phyloP scores from a whole-genome alignment of 306 rosid genomes.

The Styphnolobium japonicum region DNA sequence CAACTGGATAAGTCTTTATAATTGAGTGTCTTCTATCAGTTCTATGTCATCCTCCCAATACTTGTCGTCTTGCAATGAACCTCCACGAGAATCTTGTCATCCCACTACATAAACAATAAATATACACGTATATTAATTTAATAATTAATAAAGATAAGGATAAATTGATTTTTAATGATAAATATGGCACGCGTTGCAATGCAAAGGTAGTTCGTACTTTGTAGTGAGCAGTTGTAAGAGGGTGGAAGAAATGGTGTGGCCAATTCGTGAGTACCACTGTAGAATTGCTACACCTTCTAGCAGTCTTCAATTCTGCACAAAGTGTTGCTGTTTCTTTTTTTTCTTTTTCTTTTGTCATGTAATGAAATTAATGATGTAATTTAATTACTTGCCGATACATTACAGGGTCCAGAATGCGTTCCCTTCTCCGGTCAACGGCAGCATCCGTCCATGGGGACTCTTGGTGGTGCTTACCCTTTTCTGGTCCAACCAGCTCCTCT shows the following conservation, averaged over 20 bases:
- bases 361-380: neutral
- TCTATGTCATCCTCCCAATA: neutral
- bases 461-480: slow-evolving; percentile 24
- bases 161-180: neutral
- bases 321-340: neutral
- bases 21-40: slow-evolving; percentile 22
- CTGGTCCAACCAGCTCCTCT: slow-evolving; percentile 16
- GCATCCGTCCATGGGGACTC: slow-evolving; percentile 29
- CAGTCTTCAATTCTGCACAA: neutral
- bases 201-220: neutral
- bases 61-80: neutral
- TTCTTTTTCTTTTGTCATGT: neutral
- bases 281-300: neutral
- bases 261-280: slow-evolving; percentile 47
- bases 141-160: neutral
- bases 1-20: slow-evolving; percentile 20
- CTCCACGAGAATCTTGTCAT: slow-evolving; percentile 3
- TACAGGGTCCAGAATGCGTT: slow-evolving; percentile 50
- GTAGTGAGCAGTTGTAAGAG: slow-evolving; percentile 4
- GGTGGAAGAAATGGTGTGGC: slow-evolving; percentile 49
- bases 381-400: neutral
- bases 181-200: neutral
- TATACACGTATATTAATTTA: neutral
- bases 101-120: neutral
- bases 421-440: slow-evolving; percentile 40